A percentile compares a stretch with the other conserved stretches of the same genome.
These are phyloP conservation scores for Quillaja saponaria DNA, from an alignment of 306 rosid species.

Conservation along the genomic window DNA sequence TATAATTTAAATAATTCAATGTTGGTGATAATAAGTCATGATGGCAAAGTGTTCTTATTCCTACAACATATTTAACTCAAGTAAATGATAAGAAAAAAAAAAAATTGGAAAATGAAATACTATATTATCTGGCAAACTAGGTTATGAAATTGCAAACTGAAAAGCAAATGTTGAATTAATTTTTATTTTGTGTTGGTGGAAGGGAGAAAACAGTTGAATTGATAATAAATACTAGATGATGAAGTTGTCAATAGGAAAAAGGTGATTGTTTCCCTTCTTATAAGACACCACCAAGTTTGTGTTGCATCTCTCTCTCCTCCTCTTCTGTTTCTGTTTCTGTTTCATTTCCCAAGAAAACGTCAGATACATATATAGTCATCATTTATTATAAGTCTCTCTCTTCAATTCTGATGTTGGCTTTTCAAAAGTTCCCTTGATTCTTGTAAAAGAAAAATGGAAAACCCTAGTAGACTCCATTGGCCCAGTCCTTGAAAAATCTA, in stretches of 20 bases:
- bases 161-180: no score
- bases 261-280: slow-evolving; percentile 41
- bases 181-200: no score
- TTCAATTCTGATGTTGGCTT: slow-evolving; percentile 27
- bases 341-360: slow-evolving; percentile 70
- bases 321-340: slow-evolving; percentile 56
- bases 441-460: slow-evolving; percentile 22
- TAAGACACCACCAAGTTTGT: slow-evolving; percentile 37
- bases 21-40: no score
- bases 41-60: no score
- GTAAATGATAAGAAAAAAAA: neutral
- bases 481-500: no score
- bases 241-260: slow-evolving; percentile 33
- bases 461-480: no score
- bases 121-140: no score
- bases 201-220: slow-evolving; percentile 15
- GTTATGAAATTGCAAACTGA: no score
- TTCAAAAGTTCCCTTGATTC: slow-evolving; percentile 35
- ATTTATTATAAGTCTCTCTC: slow-evolving; percentile 30
- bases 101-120: no score
- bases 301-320: slow-evolving; percentile 26
- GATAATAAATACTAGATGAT: slow-evolving; percentile 42
- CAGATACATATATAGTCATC: slow-evolving; percentile 57
- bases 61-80: neutral
- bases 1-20: no score